These are phyloP conservation scores for Strobilomyces dryophilus DNA, from an alignment of 768 basidiomycete species.

Conservation along the genomic window DNA sequence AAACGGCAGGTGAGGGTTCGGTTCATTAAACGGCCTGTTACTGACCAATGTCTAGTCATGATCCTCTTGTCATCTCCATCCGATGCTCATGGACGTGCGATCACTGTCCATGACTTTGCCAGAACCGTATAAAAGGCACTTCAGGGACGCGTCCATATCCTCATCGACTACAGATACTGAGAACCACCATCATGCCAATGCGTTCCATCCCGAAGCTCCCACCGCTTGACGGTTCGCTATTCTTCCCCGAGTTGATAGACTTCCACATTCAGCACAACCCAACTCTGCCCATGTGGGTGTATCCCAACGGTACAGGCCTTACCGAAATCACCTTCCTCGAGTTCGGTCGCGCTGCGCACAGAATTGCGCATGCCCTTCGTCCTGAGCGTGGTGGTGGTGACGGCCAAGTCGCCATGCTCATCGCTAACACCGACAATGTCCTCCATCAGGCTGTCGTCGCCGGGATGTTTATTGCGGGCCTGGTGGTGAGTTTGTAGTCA, in stretches of 20 bases:
- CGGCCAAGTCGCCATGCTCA: background rate
- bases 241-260: conserved; percentile 15
- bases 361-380: background rate
- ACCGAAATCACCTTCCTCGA: conserved; percentile 2
- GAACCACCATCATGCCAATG: too few relatives aligned
- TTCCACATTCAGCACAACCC: conserved; percentile 14
- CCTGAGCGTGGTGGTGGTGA: background rate
- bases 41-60: too few relatives aligned
- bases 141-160: too few relatives aligned
- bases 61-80: too few relatives aligned
- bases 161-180: too few relatives aligned
- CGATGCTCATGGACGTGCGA: too few relatives aligned
- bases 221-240: conserved; percentile 13
- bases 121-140: too few relatives aligned
- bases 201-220: too few relatives aligned
- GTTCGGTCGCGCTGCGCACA: conserved; percentile 1
- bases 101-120: too few relatives aligned
- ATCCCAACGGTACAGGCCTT: background rate
- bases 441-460: background rate
- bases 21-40: too few relatives aligned
- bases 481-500: background rate
- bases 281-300: background rate
- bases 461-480: background rate
- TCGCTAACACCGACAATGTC: background rate
- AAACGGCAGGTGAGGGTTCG: too few relatives aligned